These are phyloP conservation scores for Nakaseomyces delphensis DNA, from an alignment of 1,139 yeast genomes.

Conservation along the genomic window DNA sequence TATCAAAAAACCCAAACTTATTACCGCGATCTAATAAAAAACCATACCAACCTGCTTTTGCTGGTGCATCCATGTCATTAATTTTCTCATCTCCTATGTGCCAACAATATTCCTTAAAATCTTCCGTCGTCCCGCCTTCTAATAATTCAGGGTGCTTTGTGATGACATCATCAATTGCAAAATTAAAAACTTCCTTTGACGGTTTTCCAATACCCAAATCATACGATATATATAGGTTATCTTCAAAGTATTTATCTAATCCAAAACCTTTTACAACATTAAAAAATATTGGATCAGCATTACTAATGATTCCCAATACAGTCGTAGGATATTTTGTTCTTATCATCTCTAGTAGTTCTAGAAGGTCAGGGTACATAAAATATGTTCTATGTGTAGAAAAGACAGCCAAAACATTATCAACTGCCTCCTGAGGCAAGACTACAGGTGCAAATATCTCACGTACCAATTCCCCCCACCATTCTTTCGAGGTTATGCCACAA, in stretches of 20 bases:
- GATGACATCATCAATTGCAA: constrained; percentile 31
- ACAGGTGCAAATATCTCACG: constrained; percentile 35
- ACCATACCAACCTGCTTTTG: constrained; percentile 54
- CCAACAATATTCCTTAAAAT: constrained; percentile 38
- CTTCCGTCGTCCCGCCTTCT: constrained; percentile 11
- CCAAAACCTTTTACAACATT: constrained; percentile 41
- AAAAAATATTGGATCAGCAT: constrained; percentile 49
- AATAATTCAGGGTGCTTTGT: constrained; percentile 14
- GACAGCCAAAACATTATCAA: constrained; percentile 37
- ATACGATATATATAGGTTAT: constrained; percentile 43
- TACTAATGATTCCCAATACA: constrained; percentile 43
- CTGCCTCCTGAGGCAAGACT: constrained; percentile 25
- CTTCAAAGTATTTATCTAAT: constrained; percentile 33
- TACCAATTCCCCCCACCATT: constrained; percentile 57
- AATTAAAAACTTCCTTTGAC: constrained; percentile 38
- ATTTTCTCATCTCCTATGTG: constrained; percentile 57
- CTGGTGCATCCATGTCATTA: constrained; percentile 47
- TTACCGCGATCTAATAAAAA: constrained; percentile 42
- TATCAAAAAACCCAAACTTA: constrained; percentile 21
- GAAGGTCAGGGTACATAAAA: constrained; percentile 44
- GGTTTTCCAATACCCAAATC: constrained; percentile 50
- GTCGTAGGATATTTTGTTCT: constrained; percentile 31
- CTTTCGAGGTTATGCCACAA: constrained; percentile 31
- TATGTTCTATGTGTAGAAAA: constrained; percentile 49
- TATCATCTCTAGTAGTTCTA: constrained; percentile 38